Conservation (phyloP, 2,329 filamentous ascomycete species). For the Teratosphaeriaceae sp. region DNA sequence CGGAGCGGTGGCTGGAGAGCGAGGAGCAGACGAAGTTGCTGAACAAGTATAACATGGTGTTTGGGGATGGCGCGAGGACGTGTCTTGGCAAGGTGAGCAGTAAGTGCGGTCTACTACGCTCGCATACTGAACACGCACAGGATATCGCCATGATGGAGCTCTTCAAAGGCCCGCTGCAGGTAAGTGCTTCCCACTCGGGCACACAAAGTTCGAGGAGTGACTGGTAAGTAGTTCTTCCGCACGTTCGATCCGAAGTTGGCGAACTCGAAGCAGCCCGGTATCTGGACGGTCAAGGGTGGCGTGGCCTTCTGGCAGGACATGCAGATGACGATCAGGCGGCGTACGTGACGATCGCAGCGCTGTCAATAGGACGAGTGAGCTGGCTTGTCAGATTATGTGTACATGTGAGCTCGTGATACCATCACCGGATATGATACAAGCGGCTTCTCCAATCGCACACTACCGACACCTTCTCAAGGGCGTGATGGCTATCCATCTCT, state of each 20-base stretch:
- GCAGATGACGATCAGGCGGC: slow-evolving; percentile 29
- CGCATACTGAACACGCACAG: neutral
- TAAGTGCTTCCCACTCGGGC: no score
- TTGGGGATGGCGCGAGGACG: slow-evolving; percentile 44
- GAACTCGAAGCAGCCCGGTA: slow-evolving; percentile 26
- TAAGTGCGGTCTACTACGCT: no score
- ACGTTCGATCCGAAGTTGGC: slow-evolving; percentile 30
- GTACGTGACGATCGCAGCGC: neutral
- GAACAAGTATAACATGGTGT: slow-evolving; percentile 44
- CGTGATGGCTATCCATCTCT: no score
- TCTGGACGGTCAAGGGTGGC: slow-evolving; percentile 37
- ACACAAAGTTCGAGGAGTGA: neutral
- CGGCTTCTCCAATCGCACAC: neutral
- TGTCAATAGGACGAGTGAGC: no score
- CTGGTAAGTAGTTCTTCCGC: slow-evolving; percentile 33
- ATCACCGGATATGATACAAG: neutral
- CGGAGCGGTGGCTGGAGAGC: slow-evolving; percentile 25
- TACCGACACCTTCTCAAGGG: no score
- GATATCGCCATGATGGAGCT: slow-evolving; percentile 49
- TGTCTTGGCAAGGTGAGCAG: slow-evolving; percentile 39
- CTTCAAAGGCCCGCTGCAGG: slow-evolving; percentile 36
- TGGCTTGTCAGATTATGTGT: no score
- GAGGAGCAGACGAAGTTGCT: slow-evolving; percentile 19
- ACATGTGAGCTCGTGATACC: no score
- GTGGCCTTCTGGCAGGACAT: slow-evolving; percentile 38